Conservation (phyloP, 2,329 filamentous ascomycete genomes). For the Hypoxylon sp. region DNA sequence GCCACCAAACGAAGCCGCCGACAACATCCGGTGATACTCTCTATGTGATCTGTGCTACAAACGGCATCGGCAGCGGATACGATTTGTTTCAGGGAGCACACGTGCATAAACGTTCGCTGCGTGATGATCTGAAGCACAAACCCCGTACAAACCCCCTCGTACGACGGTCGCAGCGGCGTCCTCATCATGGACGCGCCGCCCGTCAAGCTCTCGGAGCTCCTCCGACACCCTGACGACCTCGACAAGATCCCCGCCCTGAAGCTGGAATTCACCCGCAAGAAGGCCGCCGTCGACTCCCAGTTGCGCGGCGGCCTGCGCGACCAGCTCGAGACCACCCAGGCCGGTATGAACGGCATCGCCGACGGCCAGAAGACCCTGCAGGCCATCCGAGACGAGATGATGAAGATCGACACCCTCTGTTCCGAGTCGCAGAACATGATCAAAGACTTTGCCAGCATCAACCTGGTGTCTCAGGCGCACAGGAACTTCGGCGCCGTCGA, state of each 20-base stretch:
- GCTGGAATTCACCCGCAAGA: constrained; percentile 93
- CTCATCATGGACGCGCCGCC: constrained; percentile 69
- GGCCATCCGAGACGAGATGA: constrained; percentile 96
- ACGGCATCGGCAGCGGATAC: neutral
- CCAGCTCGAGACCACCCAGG: constrained; percentile 92
- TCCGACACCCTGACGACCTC: constrained; percentile 94
- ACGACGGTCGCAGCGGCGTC: constrained; percentile 40
- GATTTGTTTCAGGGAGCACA: neutral
- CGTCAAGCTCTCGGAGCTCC: constrained; percentile 87
- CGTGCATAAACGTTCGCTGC: constrained; percentile 4
- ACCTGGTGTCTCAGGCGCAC: constrained; percentile 90
- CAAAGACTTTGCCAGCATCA: constrained; percentile 92
- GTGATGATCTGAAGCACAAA: constrained; percentile 40
- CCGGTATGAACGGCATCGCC: constrained; percentile 86
- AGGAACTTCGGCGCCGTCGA: constrained; percentile 95
- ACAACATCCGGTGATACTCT: neutral
- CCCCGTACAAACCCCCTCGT: too few species aligned
- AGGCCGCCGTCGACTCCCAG: constrained; percentile 87
- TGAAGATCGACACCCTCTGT: constrained; percentile 97
- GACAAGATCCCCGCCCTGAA: constrained; percentile 93
- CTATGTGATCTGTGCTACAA: constrained; percentile 5
- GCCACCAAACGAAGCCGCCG: neutral
- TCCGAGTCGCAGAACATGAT: constrained; percentile 98
- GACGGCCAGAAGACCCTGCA: constrained; percentile 93
- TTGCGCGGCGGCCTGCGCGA: constrained; percentile 87